Evolutionary conservation across 129 eudicot genomes (phyloP), one percentile per base, ranked within the genome.

Genomic region (Chrysanthemum lavandulifolium): DNA sequence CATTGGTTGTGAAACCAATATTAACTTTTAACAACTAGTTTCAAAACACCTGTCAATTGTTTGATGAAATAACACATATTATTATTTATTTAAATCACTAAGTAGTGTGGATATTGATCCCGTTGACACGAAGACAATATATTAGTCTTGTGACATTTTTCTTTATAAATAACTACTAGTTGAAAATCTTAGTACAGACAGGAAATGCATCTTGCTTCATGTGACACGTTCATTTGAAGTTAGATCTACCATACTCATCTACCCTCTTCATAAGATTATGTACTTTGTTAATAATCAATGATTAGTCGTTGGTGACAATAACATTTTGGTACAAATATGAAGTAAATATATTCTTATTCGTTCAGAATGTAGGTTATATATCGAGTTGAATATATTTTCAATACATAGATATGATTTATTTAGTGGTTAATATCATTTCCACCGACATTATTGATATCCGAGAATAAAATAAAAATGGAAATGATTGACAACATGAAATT

Each of bases 401-500:
- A 29, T 29, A 29, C 4, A 29, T 29, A 29, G 4, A 29, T 29
- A 29, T 29, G 29, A 27, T 27, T 1, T 27, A 27, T 27, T 13
- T 23, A 29, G 15, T 21, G 65, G 29, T 49, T 36, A 52, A 54
- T 51, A 21, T 40, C 43, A 18, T 62, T 53, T 21, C 78, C 73
- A 78, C 82, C 82, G 82, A 78, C 82, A 71, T 29, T 8, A 36
- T 14, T 68, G 15, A n/a, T 2, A 31, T 3, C 10, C 1, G 80
- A 58, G 68, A 58, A 71, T 45, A 65, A 78, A 54, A 65, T 23
- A 48, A 56, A 64, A 72, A 72, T 4, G 56, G 43, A 64, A 71
- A 78, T 78, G 78, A 78, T 78, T 78, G 78, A 71, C 19, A 55
- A 78, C 82, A 18, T 78, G 82, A 48, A 78, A 78, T 78, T 78